Evolutionary conservation across 345 rosid species (phyloP).

Genomic region (Salix viminalis): DNA sequence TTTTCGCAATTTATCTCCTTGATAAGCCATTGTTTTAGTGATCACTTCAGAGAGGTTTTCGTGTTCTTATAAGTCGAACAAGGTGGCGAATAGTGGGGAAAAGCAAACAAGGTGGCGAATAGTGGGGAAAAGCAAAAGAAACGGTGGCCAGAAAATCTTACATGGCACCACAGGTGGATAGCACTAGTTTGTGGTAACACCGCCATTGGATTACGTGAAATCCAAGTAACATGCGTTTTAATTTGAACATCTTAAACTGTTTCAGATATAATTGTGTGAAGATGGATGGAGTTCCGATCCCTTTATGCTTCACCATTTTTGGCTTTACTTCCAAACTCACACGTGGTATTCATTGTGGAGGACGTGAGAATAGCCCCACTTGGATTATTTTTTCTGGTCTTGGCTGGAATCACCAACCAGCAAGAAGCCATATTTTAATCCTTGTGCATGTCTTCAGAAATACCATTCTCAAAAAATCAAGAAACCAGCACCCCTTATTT

Average conservation of each 20-base stretch:
- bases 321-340: slow-evolving; percentile 3
- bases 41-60: background rate
- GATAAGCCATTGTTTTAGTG: slow-evolving; percentile 11
- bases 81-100: slow-evolving; percentile 15
- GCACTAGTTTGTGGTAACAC: slow-evolving; percentile 39
- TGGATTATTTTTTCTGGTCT: too few species aligned
- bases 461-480: too few species aligned
- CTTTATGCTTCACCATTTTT: slow-evolving; percentile 22
- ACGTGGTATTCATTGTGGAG: too few species aligned
- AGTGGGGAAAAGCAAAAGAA: background rate
- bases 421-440: too few species aligned
- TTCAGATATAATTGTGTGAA: background rate
- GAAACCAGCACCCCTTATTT: background rate
- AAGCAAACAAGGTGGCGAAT: slow-evolving; percentile 22
- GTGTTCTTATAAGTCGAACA: slow-evolving; percentile 15
- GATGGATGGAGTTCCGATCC: background rate
- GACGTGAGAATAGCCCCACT: too few species aligned
- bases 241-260: slow-evolving; percentile 23
- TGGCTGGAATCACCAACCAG: too few species aligned
- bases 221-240: slow-evolving; percentile 24
- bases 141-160: slow-evolving; percentile 37
- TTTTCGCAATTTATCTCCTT: slow-evolving; percentile 36
- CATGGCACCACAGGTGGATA: slow-evolving; percentile 34
- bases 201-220: slow-evolving; percentile 25
- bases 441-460: too few species aligned